Conservation (phyloP, 2,329 filamentous ascomycete genomes). For the Fusarium scirpi region DNA sequence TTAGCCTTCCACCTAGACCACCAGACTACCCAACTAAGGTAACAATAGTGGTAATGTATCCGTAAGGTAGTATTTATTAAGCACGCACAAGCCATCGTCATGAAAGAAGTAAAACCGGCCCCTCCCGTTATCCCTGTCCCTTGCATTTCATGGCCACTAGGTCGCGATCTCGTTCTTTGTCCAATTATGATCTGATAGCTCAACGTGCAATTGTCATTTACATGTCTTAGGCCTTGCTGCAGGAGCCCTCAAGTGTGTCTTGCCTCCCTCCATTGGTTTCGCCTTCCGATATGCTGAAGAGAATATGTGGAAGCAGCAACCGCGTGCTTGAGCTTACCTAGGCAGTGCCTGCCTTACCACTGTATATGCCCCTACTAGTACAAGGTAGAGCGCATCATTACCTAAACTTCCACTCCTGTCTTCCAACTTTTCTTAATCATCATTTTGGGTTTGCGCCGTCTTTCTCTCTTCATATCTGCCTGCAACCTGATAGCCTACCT, state of each 20-base stretch:
- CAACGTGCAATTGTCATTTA: slow-evolving; percentile 18
- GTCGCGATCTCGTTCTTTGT: slow-evolving; percentile 13
- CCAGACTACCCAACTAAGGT: neutral
- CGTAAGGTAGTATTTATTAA: neutral
- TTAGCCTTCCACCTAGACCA: neutral
- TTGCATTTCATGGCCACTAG: slow-evolving; percentile 37
- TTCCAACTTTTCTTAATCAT: slow-evolving; percentile 5
- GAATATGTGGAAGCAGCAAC: neutral
- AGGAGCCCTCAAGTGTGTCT: slow-evolving; percentile 16
- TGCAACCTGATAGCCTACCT: neutral
- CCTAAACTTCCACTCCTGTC: slow-evolving; percentile 1
- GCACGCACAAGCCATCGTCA: neutral
- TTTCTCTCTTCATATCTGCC: slow-evolving; percentile 13
- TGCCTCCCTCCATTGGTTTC: slow-evolving; percentile 18
- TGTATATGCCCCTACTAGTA: neutral
- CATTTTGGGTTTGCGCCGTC: slow-evolving; percentile 5
- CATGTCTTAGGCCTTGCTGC: slow-evolving; percentile 10
- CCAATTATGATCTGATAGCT: slow-evolving; percentile 30
- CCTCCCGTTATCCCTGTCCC: slow-evolving; percentile 28
- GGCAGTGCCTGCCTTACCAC: neutral
- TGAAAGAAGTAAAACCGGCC: slow-evolving; percentile 6
- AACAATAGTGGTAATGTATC: neutral
- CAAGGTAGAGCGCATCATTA: neutral
- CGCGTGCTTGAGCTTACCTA: neutral
- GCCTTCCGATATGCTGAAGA: slow-evolving; percentile 3